phyloP scores from a whole-genome alignment of 495 filamentous ascomycete genomes.

The Penicillium diatomitis region DNA sequence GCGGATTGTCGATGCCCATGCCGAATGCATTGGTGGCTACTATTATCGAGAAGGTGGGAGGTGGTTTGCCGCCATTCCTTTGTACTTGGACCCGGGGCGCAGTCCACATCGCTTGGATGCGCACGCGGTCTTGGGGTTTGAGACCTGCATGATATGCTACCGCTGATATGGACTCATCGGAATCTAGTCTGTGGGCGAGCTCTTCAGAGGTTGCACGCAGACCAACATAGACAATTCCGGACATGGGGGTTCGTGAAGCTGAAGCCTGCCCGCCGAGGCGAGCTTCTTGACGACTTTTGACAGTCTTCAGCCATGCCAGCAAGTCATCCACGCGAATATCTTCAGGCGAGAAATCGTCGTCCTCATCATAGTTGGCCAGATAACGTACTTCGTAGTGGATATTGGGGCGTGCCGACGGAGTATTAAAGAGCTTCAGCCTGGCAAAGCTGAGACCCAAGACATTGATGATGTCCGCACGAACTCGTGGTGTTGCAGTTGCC shows the following conservation, averaged over 20 bases:
- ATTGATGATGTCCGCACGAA: constrained; percentile 69
- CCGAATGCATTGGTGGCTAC: constrained; percentile 94
- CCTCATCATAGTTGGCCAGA: constrained; percentile 45
- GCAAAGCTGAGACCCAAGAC: constrained; percentile 56
- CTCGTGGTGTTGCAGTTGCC: constrained; percentile 74
- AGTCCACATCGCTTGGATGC: constrained; percentile 60
- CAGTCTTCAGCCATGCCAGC: constrained; percentile 61
- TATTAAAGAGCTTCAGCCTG: constrained; percentile 64
- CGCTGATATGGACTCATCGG: constrained; percentile 29
- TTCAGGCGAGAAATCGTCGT: constrained; percentile 13
- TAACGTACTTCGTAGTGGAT: constrained; percentile 92
- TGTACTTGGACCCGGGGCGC: constrained; percentile 41
- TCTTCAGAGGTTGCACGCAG: constrained; percentile 66
- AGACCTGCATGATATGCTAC: constrained; percentile 46
- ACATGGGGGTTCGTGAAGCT: constrained; percentile 53
- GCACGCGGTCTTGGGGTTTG: constrained; percentile 28
- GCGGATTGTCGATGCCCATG: constrained; percentile 94
- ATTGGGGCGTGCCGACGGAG: constrained; percentile 72
- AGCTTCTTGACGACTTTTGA: constrained; percentile 54
- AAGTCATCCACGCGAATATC: constrained; percentile 53
- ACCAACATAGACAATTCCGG: constrained; percentile 86
- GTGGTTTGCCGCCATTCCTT: constrained; percentile 1
- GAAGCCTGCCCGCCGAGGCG: constrained; percentile 26
- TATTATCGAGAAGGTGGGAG: constrained; percentile 69
- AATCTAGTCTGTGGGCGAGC: constrained; percentile 45